These are phyloP conservation scores for Wickerhamiella azyma DNA, from an alignment of 805 yeast species.

Conservation along the genomic window DNA sequence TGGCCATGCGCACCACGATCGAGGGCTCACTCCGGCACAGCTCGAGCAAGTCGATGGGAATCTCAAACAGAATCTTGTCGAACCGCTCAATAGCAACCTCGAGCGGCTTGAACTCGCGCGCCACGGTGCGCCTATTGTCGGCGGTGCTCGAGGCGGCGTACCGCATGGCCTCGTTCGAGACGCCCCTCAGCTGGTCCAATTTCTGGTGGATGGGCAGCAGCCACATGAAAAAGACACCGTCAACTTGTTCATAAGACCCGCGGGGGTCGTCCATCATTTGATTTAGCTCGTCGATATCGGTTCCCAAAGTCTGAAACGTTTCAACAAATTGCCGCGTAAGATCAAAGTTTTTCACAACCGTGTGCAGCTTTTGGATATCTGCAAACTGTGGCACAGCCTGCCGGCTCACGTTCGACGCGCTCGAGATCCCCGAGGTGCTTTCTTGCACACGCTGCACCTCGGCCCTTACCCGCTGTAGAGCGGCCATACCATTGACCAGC, in stretches of 20 bases:
- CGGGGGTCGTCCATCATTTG: conserved; percentile 33
- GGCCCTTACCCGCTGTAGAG: conserved; percentile 28
- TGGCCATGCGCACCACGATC: conserved; percentile 56
- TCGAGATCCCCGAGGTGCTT: conserved; percentile 28
- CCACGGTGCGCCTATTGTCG: conserved; percentile 57
- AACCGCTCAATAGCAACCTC: conserved; percentile 41
- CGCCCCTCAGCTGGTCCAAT: conserved; percentile 58
- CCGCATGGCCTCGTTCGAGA: conserved; percentile 57
- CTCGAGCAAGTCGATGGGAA: conserved; percentile 61
- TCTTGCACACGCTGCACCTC: conserved; percentile 28
- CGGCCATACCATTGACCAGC: conserved; percentile 31
- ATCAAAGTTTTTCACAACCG: conserved; percentile 55
- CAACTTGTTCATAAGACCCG: conserved; percentile 1
- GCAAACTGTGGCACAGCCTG: conserved; percentile 53
- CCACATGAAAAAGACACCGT: conserved; percentile 30
- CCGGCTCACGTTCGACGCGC: conserved; percentile 40
- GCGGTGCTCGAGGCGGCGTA: conserved; percentile 40
- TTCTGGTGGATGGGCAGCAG: conserved; percentile 56
- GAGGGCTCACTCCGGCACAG: conserved; percentile 55
- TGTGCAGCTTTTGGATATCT: conserved; percentile 51
- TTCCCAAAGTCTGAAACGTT: conserved; percentile 44
- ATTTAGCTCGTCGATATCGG: conserved; percentile 38
- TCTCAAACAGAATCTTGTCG: conserved; percentile 45
- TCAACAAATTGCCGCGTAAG: conserved; percentile 53
- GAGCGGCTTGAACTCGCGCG: conserved; percentile 40